A percentile compares a stretch with the other conserved stretches of the same genome.
These are phyloP conservation scores for Cavenderia fasciculata DNA, from an alignment of 78 protist genomes.

Conservation along the genomic window DNA sequence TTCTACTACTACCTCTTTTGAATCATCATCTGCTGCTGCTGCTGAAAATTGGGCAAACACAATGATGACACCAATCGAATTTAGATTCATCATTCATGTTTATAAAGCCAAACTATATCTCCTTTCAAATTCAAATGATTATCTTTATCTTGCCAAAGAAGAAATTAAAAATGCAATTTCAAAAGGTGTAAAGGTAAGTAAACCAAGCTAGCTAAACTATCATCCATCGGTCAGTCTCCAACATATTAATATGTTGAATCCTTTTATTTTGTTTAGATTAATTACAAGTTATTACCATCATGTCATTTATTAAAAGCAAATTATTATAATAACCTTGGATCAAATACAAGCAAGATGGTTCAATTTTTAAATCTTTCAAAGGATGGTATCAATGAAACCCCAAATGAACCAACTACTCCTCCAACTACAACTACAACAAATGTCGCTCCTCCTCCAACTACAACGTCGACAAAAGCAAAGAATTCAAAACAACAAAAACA, in stretches of 20 bases:
- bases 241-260: neutral
- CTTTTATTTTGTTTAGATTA: neutral
- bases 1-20: too few relatives aligned
- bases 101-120: conserved; percentile 59
- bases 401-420: neutral
- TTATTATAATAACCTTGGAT: conserved; percentile 2
- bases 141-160: conserved; percentile 9
- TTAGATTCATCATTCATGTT: conserved; percentile 55
- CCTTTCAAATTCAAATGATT: conserved; percentile 16
- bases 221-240: neutral
- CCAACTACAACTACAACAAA: conserved; percentile 1
- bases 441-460: neutral
- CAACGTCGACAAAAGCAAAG: neutral
- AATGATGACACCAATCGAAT: conserved; percentile 56
- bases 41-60: conserved; percentile 37
- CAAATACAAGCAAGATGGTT: conserved; percentile 15
- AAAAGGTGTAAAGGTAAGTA: conserved; percentile 2
- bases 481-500: neutral
- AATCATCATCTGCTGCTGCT: too few relatives aligned
- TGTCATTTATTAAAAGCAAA: conserved; percentile 47
- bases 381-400: too few relatives aligned
- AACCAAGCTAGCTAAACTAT: neutral
- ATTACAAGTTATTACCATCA: conserved; percentile 34
- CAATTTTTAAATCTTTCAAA: conserved; percentile 3
- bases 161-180: conserved; percentile 48